Evolutionary conservation across 2,329 filamentous ascomycete species (phyloP).

Genomic region (Aspergillus quadricinctus): DNA sequence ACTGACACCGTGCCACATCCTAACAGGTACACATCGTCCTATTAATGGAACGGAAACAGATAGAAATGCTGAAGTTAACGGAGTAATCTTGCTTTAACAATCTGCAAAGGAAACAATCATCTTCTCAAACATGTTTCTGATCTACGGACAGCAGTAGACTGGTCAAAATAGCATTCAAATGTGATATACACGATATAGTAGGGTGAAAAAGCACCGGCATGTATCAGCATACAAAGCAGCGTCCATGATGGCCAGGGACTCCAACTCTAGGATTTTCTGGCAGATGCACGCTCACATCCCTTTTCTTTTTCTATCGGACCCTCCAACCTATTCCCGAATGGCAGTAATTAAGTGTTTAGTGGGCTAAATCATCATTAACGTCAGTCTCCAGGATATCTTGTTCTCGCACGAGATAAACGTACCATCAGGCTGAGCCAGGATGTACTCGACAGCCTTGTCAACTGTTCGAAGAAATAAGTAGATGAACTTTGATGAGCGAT

Average conservation of each 20-base stretch:
- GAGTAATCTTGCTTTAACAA: not conserved
- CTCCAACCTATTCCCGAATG: slow-evolving; percentile 18
- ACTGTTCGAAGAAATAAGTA: slow-evolving; percentile 51
- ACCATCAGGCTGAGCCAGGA: slow-evolving; percentile 87
- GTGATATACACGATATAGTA: slow-evolving; percentile 43
- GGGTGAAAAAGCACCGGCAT: slow-evolving; percentile 32
- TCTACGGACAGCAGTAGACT: slow-evolving; percentile 1
- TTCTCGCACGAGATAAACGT: slow-evolving; percentile 42
- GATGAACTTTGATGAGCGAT: slow-evolving; percentile 2
- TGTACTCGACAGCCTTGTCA: slow-evolving; percentile 92
- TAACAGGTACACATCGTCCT: not conserved
- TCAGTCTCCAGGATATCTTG: not conserved
- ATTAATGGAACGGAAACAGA: not conserved
- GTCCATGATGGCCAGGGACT: slow-evolving; percentile 21
- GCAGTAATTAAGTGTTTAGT: slow-evolving; percentile 34
- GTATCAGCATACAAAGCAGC: slow-evolving; percentile 36
- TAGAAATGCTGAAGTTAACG: not conserved
- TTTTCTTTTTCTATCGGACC: slow-evolving; percentile 34
- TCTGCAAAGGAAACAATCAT: not conserved
- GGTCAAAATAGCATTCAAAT: slow-evolving; percentile 32
- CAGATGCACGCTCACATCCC: slow-evolving; percentile 27
- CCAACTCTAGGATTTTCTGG: slow-evolving; percentile 22
- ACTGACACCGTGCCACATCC: not conserved
- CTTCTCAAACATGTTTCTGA: not conserved
- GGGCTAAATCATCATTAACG: slow-evolving; percentile 26